Percentiles rank a stretch among this genome's conserved stretches.
Evolutionary conservation across 352 stramenopile genomes (phyloP).

Genomic region (Pythium phragmitis): DNA sequence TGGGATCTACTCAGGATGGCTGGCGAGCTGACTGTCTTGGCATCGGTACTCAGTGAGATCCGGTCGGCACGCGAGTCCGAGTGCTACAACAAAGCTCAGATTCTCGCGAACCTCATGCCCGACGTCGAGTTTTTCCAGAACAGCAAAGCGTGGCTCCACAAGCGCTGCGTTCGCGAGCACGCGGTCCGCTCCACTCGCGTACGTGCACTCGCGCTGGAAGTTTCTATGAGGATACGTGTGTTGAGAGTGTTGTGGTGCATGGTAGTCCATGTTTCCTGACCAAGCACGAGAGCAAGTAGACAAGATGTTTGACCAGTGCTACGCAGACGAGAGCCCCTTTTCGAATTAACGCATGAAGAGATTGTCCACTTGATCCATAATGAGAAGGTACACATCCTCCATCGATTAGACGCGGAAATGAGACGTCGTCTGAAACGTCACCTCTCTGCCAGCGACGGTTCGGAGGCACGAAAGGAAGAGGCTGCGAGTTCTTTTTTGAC

Average conservation of each 20-base stretch:
- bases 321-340: conserved; percentile 71
- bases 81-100: conserved; percentile 73
- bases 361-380: not conserved
- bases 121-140: conserved; percentile 65
- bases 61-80: conserved; percentile 79
- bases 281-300: conserved; percentile 64
- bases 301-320: conserved; percentile 81
- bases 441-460: not conserved
- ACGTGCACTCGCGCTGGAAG: conserved; percentile 15
- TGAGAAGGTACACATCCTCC: too few relatives aligned
- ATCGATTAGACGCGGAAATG: too few relatives aligned
- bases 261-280: conserved; percentile 75
- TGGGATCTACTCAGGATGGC: not conserved
- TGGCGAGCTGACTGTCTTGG: not conserved
- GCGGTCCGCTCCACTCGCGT: conserved; percentile 73
- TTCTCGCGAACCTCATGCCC: conserved; percentile 55
- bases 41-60: conserved; percentile 55
- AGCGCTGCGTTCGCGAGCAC: conserved; percentile 71
- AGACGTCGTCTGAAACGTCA: too few relatives aligned
- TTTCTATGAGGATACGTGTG: not conserved
- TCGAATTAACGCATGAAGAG: conserved; percentile 5
- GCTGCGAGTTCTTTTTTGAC: not conserved
- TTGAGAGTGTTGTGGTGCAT: conserved; percentile 2
- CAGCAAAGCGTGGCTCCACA: conserved; percentile 58
- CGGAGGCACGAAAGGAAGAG: too few relatives aligned